Conservation (phyloP, 305 asterid genomes). For the Andrographis paniculata region DNA sequence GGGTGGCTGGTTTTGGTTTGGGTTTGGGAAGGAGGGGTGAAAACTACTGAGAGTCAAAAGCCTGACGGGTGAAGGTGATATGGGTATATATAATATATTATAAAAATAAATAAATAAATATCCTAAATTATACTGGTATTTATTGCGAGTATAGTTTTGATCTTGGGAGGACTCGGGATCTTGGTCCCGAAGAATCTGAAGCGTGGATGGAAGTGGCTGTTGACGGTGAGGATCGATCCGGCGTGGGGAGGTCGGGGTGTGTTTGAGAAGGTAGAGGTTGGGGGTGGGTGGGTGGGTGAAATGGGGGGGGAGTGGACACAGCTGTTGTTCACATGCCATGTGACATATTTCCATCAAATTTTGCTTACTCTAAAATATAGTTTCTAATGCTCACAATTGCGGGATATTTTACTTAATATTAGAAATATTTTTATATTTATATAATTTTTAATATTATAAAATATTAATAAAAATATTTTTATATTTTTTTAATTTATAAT, state of each 20-base stretch:
- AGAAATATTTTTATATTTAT: too few species aligned
- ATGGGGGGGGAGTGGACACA: constrained; percentile 37
- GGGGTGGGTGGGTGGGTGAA: too few species aligned
- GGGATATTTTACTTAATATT: too few species aligned
- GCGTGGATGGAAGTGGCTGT: constrained; percentile 9
- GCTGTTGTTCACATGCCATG: constrained; percentile 92
- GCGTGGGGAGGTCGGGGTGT: neutral
- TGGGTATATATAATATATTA: constrained; percentile 43
- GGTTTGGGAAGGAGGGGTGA: constrained; percentile 10
- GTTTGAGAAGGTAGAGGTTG: neutral
- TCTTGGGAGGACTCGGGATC: neutral
- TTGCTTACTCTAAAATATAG: constrained; percentile 18
- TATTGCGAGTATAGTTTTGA: too few species aligned
- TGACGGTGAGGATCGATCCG: neutral
- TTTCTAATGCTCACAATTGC: too few species aligned
- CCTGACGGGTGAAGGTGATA: constrained; percentile 30
- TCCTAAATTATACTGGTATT: too few species aligned
- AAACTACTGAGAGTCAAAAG: constrained; percentile 45
- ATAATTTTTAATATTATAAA: too few species aligned
- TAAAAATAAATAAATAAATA: too few species aligned
- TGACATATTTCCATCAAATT: constrained; percentile 33
- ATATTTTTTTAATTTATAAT: too few species aligned
- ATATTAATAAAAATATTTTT: too few species aligned
- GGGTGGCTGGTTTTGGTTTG: constrained; percentile 8
- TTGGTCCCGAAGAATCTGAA: too few species aligned